phyloP scores from a whole-genome alignment of 139 green algal genomes.

The Chlamydomonas sp. region DNA sequence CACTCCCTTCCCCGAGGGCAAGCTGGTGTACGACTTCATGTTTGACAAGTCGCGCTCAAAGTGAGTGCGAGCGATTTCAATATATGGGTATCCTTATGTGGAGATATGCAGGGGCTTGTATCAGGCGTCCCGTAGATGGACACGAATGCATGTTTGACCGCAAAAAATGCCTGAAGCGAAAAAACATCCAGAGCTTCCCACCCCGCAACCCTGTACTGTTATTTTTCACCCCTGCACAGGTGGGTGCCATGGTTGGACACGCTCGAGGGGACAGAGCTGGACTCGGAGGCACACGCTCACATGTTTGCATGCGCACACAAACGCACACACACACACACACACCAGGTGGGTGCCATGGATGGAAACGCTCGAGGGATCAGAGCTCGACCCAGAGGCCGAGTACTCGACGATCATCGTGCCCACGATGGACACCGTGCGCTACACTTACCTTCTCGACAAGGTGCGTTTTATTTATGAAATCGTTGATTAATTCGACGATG shows the following conservation, averaged over 20 bases:
- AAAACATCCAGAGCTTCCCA: too few species aligned
- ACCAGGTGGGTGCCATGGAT: conserved; percentile 59
- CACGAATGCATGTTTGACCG: too few species aligned
- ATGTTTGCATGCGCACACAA: conserved; percentile 60
- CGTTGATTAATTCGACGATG: conserved; percentile 37
- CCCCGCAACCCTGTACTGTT: too few species aligned
- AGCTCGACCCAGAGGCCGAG: conserved; percentile 39
- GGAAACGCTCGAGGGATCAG: conserved; percentile 38
- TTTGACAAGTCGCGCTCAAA: conserved; percentile 41
- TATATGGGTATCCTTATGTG: too few species aligned
- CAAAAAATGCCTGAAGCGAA: too few species aligned
- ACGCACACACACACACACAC: too few species aligned
- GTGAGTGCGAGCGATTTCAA: conserved; percentile 64
- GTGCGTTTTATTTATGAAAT: not conserved
- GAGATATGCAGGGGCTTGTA: too few species aligned
- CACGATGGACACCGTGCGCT: conserved; percentile 48
- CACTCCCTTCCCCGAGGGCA: conserved; percentile 41
- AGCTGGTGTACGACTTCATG: conserved; percentile 63
- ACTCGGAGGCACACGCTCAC: conserved; percentile 63
- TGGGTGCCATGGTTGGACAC: conserved; percentile 56
- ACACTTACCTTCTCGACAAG: conserved; percentile 48
- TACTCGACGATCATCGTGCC: conserved; percentile 70
- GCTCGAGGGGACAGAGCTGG: too few species aligned
- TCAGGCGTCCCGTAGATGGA: too few species aligned
- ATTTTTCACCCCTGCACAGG: conserved; percentile 19